Evolutionary conservation across 2,329 filamentous ascomycete genomes (phyloP).

Genomic region (Arthroderma uncinatum): DNA sequence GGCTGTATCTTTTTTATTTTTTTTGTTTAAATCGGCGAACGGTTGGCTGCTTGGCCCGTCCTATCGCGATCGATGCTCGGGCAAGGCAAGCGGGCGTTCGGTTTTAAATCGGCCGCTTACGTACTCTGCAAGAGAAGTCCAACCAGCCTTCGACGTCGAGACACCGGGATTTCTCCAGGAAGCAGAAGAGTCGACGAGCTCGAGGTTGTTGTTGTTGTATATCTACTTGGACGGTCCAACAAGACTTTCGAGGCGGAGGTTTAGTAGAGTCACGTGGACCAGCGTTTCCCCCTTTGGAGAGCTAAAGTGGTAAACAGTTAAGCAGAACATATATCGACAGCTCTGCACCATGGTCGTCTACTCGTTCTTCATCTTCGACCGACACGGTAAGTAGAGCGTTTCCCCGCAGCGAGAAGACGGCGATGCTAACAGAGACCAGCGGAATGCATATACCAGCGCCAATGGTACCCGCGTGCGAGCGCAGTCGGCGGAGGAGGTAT

Average conservation of each 20-base stretch:
- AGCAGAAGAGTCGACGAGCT: background rate
- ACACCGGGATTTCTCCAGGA: background rate
- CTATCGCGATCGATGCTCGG: background rate
- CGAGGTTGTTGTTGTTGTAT: background rate
- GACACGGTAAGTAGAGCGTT: conserved; percentile 58
- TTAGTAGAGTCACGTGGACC: background rate
- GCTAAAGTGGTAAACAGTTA: background rate
- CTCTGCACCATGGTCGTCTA: conserved; percentile 67
- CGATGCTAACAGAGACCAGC: conserved; percentile 42
- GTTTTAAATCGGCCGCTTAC: background rate
- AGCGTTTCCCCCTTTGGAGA: background rate
- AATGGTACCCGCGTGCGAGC: conserved; percentile 55
- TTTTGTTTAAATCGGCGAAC: background rate
- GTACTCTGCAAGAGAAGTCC: background rate
- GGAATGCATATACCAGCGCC: conserved; percentile 91
- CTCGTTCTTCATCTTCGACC: conserved; percentile 97
- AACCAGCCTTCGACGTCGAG: background rate
- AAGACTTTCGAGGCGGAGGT: background rate
- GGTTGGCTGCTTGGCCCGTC: background rate
- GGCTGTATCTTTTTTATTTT: background rate
- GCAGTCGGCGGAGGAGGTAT: conserved; percentile 26
- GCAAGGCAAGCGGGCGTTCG: background rate
- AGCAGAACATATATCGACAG: too few species aligned
- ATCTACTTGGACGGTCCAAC: background rate
- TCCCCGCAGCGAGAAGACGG: background rate